phyloP scores from a whole-genome alignment of 2,329 filamentous ascomycete genomes.

The Orbilia quercus region DNA sequence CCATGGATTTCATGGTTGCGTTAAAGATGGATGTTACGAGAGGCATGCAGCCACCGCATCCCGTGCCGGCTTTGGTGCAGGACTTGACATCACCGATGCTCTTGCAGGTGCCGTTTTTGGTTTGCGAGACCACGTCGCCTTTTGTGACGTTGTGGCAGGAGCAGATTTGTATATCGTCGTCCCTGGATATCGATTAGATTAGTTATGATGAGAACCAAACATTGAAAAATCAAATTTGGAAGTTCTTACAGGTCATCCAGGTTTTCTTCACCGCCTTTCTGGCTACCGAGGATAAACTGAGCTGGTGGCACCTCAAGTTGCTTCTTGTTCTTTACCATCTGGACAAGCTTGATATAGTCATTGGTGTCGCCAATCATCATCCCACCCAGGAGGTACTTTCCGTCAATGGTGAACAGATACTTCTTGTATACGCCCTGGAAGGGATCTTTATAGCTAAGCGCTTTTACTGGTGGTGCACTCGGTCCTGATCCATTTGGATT shows the following conservation, averaged over 20 bases:
- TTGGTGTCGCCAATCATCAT: slow-evolving; percentile 97
- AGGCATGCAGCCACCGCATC: slow-evolving; percentile 90
- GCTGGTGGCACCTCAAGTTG: slow-evolving; percentile 79
- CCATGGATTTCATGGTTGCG: slow-evolving; percentile 84
- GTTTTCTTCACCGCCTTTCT: slow-evolving; percentile 74
- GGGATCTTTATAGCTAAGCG: slow-evolving; percentile 87
- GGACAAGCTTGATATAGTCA: slow-evolving; percentile 89
- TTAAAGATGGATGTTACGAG: slow-evolving; percentile 91
- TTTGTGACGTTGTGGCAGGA: slow-evolving; percentile 94
- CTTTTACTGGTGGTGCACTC: slow-evolving; percentile 73
- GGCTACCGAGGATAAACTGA: slow-evolving; percentile 83
- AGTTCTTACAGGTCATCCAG: slow-evolving; percentile 74
- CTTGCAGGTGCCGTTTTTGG: slow-evolving; percentile 84
- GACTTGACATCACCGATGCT: slow-evolving; percentile 84
- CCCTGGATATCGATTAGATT: slow-evolving; percentile 62
- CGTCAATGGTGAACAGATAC: slow-evolving; percentile 88
- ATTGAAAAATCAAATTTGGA: no score
- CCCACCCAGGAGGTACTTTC: slow-evolving; percentile 89
- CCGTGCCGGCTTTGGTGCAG: slow-evolving; percentile 90
- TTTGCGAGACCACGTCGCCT: slow-evolving; percentile 76
- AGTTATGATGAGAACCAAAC: no score
- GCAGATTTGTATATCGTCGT: slow-evolving; percentile 88
- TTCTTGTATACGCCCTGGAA: slow-evolving; percentile 93
- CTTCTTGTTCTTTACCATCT: slow-evolving; percentile 86
- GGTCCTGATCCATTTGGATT: slow-evolving; percentile 16